phyloP scores from a whole-genome alignment of 2,329 filamentous ascomycete species.

The Alternaria hordeiaustralica region DNA sequence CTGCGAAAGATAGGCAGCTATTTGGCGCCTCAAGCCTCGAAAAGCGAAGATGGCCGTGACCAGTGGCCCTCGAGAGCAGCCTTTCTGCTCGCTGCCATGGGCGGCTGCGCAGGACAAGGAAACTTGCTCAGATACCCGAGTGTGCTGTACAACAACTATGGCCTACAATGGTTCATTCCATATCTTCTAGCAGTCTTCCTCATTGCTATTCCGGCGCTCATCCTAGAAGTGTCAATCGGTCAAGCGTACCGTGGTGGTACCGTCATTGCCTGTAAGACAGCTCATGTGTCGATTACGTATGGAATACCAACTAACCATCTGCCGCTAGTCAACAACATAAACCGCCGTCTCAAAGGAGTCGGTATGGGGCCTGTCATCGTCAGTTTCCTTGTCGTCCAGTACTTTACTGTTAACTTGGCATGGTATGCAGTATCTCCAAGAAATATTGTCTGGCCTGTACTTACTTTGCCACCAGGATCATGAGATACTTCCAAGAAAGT shows the following conservation, averaged over 20 bases:
- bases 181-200: slow-evolving; percentile 63
- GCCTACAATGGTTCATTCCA: slow-evolving; percentile 66
- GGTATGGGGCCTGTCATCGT: slow-evolving; percentile 62
- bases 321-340: slow-evolving; percentile 52
- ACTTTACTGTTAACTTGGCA: slow-evolving; percentile 63
- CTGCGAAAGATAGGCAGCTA: slow-evolving; percentile 35
- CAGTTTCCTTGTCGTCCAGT: slow-evolving; percentile 60
- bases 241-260: slow-evolving; percentile 64
- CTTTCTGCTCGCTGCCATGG: slow-evolving; percentile 65
- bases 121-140: slow-evolving; percentile 66
- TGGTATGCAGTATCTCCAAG: slow-evolving; percentile 38
- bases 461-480: slow-evolving; percentile 50
- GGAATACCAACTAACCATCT: background rate
- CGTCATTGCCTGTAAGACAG: slow-evolving; percentile 55
- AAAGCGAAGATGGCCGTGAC: slow-evolving; percentile 55
- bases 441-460: background rate
- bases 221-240: slow-evolving; percentile 61
- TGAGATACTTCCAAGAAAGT: slow-evolving; percentile 64
- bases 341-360: slow-evolving; percentile 60
- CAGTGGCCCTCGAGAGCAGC: slow-evolving; percentile 63
- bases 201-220: slow-evolving; percentile 62
- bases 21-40: slow-evolving; percentile 44
- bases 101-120: slow-evolving; percentile 64
- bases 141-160: slow-evolving; percentile 66
- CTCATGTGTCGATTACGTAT: background rate